Percentiles rank a stretch among this genome's conserved stretches.
These are phyloP conservation scores for Fusarium anthophilum DNA, from an alignment of 2,329 filamentous ascomycete genomes.

Conservation along the genomic window DNA sequence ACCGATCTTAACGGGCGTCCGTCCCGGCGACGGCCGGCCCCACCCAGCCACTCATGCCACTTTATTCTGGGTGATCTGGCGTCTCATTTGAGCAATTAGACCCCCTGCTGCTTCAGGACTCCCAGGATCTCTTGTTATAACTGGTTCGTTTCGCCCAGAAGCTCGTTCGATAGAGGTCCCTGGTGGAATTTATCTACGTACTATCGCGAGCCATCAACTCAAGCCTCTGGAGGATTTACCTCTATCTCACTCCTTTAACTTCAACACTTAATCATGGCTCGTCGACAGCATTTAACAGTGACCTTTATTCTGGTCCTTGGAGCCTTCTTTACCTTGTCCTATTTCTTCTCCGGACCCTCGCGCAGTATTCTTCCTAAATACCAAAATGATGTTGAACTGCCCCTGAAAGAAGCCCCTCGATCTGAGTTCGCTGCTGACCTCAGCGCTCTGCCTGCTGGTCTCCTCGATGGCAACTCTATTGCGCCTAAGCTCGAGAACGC, in stretches of 20 bases:
- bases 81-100: slow-evolving; percentile 14
- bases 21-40: slow-evolving; percentile 36
- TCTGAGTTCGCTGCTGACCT: slow-evolving; percentile 52
- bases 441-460: slow-evolving; percentile 53
- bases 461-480: slow-evolving; percentile 75
- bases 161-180: slow-evolving; percentile 38
- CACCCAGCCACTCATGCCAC: slow-evolving; percentile 32
- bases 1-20: slow-evolving; percentile 17
- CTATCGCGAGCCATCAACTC: slow-evolving; percentile 36
- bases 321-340: slow-evolving; percentile 66
- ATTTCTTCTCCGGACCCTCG: slow-evolving; percentile 63
- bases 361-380: slow-evolving; percentile 29
- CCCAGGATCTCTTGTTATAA: slow-evolving; percentile 23
- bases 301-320: slow-evolving; percentile 64
- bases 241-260: slow-evolving; percentile 34
- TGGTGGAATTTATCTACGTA: slow-evolving; percentile 18
- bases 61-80: slow-evolving; percentile 9
- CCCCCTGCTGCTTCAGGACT: slow-evolving; percentile 19
- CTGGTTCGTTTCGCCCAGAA: slow-evolving; percentile 18
- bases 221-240: slow-evolving; percentile 34
- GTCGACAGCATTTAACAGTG: slow-evolving; percentile 62
- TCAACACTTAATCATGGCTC: slow-evolving; percentile 55
- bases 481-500: slow-evolving; percentile 85
- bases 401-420: slow-evolving; percentile 40
- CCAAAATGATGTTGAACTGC: slow-evolving; percentile 34